phyloP scores from a whole-genome alignment of 441 rosid species.

The Manihot esculenta region DNA sequence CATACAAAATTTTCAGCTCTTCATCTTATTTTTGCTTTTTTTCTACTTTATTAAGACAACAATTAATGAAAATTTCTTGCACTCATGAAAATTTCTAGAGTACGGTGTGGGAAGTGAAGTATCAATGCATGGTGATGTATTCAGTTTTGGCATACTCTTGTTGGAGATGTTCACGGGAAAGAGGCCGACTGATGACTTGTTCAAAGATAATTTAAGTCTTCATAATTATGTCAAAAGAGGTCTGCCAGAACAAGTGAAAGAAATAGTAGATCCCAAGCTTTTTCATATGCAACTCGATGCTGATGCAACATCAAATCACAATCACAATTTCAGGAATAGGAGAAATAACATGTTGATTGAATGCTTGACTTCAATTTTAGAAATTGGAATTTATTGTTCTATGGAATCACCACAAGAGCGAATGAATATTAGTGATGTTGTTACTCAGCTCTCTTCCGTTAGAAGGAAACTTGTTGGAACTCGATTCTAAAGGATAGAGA shows the following conservation, averaged over 20 bases:
- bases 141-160: slow-evolving; percentile 6
- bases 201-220: slow-evolving; percentile 2
- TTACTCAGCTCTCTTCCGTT: background rate
- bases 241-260: background rate
- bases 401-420: slow-evolving; percentile 3
- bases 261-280: background rate
- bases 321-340: background rate
- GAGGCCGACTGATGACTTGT: slow-evolving; percentile 1
- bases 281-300: background rate
- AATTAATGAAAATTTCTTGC: too few relatives aligned
- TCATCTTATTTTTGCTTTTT: too few relatives aligned
- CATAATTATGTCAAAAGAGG: slow-evolving; percentile 7
- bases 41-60: too few relatives aligned
- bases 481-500: background rate
- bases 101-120: slow-evolving; percentile 4
- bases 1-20: too few relatives aligned
- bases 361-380: background rate
- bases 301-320: background rate
- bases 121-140: slow-evolving; percentile 4
- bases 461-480: background rate
- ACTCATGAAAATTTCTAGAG: slow-evolving; percentile 2
- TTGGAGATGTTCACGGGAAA: slow-evolving; percentile 18
- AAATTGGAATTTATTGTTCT: slow-evolving; percentile 2
- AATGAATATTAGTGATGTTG: background rate
- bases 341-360: background rate